phyloP scores from a whole-genome alignment of 2,329 filamentous ascomycete genomes.

The Leptographium procerum region DNA sequence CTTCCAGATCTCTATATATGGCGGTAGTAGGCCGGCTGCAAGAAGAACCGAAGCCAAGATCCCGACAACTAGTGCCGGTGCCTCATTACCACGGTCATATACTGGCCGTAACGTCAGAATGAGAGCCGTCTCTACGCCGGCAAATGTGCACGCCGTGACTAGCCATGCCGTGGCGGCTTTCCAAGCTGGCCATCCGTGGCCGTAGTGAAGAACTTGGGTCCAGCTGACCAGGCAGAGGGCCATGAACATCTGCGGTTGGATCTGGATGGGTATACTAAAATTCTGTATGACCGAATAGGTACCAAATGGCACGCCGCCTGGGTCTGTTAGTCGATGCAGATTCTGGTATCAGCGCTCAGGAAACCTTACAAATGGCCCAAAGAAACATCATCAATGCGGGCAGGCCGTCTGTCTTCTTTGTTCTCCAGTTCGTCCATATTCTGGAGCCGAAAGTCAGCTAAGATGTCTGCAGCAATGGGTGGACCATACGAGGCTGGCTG shows the following conservation, averaged over 20 bases:
- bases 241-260: constrained; percentile 32
- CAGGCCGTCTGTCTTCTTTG: constrained; percentile 49
- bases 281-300: constrained; percentile 27
- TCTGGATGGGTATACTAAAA: constrained; percentile 30
- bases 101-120: constrained; percentile 46
- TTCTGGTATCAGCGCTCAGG: not conserved
- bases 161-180: constrained; percentile 32
- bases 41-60: constrained; percentile 47
- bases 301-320: constrained; percentile 29
- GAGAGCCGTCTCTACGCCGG: constrained; percentile 40
- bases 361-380: constrained; percentile 43
- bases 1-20: constrained; percentile 52
- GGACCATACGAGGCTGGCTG: not conserved
- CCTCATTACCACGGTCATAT: constrained; percentile 40
- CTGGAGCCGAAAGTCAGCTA: constrained; percentile 1
- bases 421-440: constrained; percentile 52
- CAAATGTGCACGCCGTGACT: constrained; percentile 31
- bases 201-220: constrained; percentile 26
- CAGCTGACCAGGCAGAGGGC: constrained; percentile 25
- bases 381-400: constrained; percentile 50
- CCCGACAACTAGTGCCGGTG: constrained; percentile 44
- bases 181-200: constrained; percentile 30
- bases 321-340: not conserved
- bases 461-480: not conserved
- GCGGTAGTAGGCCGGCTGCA: constrained; percentile 43